Evolutionary conservation across 2,329 filamentous ascomycete species (phyloP).

Genomic region (Alternaria rosae): DNA sequence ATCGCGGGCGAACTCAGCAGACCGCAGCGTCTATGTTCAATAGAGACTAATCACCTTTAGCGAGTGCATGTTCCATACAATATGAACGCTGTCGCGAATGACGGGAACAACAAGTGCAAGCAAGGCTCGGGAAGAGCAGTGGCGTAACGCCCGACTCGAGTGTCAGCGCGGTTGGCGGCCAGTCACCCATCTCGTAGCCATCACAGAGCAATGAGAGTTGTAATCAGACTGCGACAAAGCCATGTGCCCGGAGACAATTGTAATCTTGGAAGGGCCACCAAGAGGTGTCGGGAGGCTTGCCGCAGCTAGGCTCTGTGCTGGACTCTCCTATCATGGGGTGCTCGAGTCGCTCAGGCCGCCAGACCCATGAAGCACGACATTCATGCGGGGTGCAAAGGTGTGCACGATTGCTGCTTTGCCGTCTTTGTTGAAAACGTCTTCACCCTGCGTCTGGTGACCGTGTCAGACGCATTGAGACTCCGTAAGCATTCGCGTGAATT

Average conservation of each 20-base stretch:
- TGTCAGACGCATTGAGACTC: background rate
- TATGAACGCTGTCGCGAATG: background rate
- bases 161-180: background rate
- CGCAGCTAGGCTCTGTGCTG: background rate
- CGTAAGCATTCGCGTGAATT: background rate
- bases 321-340: background rate
- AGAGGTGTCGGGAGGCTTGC: slow-evolving; percentile 10
- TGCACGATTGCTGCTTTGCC: background rate
- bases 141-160: background rate
- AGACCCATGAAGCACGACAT: background rate
- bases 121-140: background rate
- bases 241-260: slow-evolving; percentile 2
- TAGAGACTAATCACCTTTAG: background rate
- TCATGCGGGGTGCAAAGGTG: background rate
- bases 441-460: background rate
- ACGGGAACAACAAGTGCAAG: background rate
- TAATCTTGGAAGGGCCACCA: slow-evolving; percentile 4
- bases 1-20: background rate
- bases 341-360: background rate
- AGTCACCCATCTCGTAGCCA: background rate
- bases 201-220: background rate
- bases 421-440: background rate
- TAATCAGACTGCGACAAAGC: slow-evolving; percentile 3
- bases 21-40: background rate
- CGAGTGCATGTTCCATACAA: slow-evolving; percentile 1